Percentiles rank a stretch among this genome's conserved stretches.
Evolutionary conservation across 2,329 filamentous ascomycete genomes (phyloP).

Genomic region (Trichophyton simii): DNA sequence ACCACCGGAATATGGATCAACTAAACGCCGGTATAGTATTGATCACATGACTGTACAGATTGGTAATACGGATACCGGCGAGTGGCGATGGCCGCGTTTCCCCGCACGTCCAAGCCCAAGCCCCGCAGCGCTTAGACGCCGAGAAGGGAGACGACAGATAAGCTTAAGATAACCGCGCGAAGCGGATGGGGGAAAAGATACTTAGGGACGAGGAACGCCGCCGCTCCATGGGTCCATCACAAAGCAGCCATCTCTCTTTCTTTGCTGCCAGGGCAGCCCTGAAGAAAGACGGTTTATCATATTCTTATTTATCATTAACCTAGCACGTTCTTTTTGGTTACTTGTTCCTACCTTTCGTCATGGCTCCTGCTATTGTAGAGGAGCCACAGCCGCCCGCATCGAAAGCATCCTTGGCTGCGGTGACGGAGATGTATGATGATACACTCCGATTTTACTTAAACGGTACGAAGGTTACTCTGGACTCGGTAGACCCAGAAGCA

Average conservation of each 20-base stretch:
- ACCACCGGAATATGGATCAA: not conserved
- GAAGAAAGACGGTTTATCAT: not conserved
- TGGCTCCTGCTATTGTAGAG: slow-evolving; percentile 47
- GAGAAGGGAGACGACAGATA: not conserved
- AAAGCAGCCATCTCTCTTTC: not conserved
- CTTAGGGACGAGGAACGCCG: too few relatives aligned
- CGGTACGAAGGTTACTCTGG: slow-evolving; percentile 74
- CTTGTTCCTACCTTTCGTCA: slow-evolving; percentile 19
- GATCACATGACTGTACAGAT: not conserved
- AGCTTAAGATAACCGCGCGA: slow-evolving; percentile 1
- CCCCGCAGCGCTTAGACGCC: not conserved
- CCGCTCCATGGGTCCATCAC: too few relatives aligned
- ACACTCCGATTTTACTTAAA: slow-evolving; percentile 89
- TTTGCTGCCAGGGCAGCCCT: not conserved
- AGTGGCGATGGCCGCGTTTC: slow-evolving; percentile 23
- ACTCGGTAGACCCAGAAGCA: slow-evolving; percentile 78
- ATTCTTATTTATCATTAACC: not conserved
- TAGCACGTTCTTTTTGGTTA: not conserved
- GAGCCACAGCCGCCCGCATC: slow-evolving; percentile 28
- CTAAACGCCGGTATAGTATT: not conserved
- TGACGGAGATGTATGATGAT: slow-evolving; percentile 73
- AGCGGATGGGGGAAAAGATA: not conserved
- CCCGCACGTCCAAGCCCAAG: not conserved
- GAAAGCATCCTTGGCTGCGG: slow-evolving; percentile 37
- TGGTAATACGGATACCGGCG: slow-evolving; percentile 18